Conservation (phyloP, 2,329 filamentous ascomycete genomes). For the Talaromyces albobiverticillius region DNA sequence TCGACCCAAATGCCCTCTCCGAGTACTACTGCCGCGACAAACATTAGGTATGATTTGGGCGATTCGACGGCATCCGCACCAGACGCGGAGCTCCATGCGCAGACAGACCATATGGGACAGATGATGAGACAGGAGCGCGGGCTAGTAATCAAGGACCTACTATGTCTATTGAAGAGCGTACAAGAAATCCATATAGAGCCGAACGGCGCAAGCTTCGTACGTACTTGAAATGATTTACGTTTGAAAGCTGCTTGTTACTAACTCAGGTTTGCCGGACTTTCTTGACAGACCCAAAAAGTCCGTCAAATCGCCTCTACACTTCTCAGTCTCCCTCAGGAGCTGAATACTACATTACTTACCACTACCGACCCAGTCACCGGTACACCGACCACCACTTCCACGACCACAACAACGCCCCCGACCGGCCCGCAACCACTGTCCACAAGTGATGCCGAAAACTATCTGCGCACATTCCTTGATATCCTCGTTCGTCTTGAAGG, state of each 20-base stretch:
- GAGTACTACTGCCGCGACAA: conserved; percentile 15
- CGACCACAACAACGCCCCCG: conserved; percentile 8
- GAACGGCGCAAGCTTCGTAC: conserved; percentile 63
- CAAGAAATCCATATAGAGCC: conserved; percentile 82
- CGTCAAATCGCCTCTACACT: conserved; percentile 79
- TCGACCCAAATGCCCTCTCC: conserved; percentile 16
- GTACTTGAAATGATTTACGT: conserved; percentile 25
- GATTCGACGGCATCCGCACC: conserved; percentile 20
- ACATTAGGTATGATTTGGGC: conserved; percentile 22
- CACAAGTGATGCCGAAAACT: conserved; percentile 62
- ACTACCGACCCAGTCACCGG: neutral
- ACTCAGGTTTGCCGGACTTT: neutral
- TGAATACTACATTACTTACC: conserved; percentile 4
- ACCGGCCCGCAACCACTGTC: conserved; percentile 29
- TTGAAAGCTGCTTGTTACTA: too few species aligned
- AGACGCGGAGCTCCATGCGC: conserved; percentile 34
- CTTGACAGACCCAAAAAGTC: conserved; percentile 69
- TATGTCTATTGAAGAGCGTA: conserved; percentile 71
- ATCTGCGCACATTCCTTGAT: conserved; percentile 69
- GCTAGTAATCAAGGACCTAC: conserved; percentile 74
- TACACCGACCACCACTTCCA: neutral
- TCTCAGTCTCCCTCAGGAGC: conserved; percentile 58
- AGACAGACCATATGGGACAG: conserved; percentile 53
- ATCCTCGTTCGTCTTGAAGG: conserved; percentile 73
- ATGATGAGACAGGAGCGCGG: conserved; percentile 74